Conservation (phyloP, 306 rosid species). For the Pachyrhizus erosus region DNA sequence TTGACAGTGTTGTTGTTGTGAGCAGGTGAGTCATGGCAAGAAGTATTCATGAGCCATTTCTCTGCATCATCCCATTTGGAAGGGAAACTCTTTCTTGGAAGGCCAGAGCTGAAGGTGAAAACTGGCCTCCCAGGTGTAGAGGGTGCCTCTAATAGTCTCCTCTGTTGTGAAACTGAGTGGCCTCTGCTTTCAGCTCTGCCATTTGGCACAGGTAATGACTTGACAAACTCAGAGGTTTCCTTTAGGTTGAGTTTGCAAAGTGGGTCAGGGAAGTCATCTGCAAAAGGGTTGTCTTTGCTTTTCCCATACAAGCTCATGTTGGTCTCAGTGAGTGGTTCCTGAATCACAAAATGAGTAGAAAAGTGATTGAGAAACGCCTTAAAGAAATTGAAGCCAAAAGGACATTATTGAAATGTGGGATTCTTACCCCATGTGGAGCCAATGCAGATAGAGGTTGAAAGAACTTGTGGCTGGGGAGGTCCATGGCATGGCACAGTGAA, state of each 20-base stretch:
- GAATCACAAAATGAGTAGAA: slow-evolving; percentile 31
- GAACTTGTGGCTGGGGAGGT: slow-evolving; percentile 64
- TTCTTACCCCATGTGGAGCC: slow-evolving; percentile 63
- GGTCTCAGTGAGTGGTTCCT: slow-evolving; percentile 56
- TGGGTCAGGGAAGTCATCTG: slow-evolving; percentile 74
- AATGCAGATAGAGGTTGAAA: slow-evolving; percentile 60
- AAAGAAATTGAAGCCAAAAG: slow-evolving; percentile 3
- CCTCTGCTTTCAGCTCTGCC: slow-evolving; percentile 51
- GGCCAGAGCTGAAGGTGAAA: slow-evolving; percentile 70
- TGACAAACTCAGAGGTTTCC: slow-evolving; percentile 97
- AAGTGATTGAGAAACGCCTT: not conserved
- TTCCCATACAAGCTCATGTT: slow-evolving; percentile 62
- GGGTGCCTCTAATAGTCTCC: slow-evolving; percentile 74
- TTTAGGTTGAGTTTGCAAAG: slow-evolving; percentile 89
- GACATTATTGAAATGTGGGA: not conserved
- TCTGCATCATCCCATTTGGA: slow-evolving; percentile 99
- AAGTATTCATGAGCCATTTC: slow-evolving; percentile 86
- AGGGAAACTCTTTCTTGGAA: slow-evolving; percentile 79
- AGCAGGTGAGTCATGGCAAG: slow-evolving; percentile 92
- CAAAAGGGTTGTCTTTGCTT: slow-evolving; percentile 64
- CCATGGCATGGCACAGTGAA: slow-evolving; percentile 53
- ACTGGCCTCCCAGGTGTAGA: slow-evolving; percentile 93
- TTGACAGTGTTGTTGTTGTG: slow-evolving; percentile 50
- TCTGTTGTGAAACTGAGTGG: slow-evolving; percentile 55
- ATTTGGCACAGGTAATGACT: slow-evolving; percentile 74